phyloP scores from a whole-genome alignment of 1,284 basidiomycete species.

The Cryptococcus sp. region DNA sequence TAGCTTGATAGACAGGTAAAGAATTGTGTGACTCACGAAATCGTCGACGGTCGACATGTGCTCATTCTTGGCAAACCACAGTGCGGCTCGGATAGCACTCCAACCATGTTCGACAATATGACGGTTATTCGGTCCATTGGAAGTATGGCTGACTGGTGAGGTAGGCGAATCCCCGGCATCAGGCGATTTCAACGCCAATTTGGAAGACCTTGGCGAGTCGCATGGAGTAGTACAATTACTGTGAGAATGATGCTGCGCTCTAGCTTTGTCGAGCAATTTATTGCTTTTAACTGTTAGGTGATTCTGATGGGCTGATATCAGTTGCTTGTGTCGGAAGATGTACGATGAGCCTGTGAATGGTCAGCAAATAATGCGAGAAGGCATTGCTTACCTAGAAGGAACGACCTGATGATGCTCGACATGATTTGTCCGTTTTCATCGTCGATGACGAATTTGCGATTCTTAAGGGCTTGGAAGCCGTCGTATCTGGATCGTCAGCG shows the following conservation, averaged over 20 bases:
- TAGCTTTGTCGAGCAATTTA: constrained; percentile 27
- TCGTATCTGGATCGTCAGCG: constrained; percentile 54
- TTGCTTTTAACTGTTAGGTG: constrained; percentile 36
- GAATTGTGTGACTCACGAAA: constrained; percentile 56
- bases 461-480: constrained; percentile 68
- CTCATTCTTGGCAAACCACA: constrained; percentile 60
- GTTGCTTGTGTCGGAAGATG: constrained; percentile 47
- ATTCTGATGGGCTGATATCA: constrained; percentile 30
- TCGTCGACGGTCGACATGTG: constrained; percentile 73
- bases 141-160: constrained; percentile 32
- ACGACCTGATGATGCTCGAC: constrained; percentile 76
- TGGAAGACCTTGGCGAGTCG: constrained; percentile 4
- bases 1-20: constrained; percentile 24
- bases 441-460: constrained; percentile 67
- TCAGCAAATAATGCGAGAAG: too few relatives aligned
- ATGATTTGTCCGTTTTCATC: constrained; percentile 79
- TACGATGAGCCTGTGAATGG: constrained; percentile 38
- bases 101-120: constrained; percentile 51
- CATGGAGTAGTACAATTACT: constrained; percentile 17
- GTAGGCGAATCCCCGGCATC: neutral
- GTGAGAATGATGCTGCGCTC: constrained; percentile 15
- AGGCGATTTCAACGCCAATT: neutral
- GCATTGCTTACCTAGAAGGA: constrained; percentile 64
- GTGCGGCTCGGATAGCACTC: constrained; percentile 56
- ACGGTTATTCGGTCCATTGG: constrained; percentile 25